Percentiles rank a stretch among this genome's conserved stretches.
Evolutionary conservation across 768 basidiomycete species (phyloP).

Genomic region (Daedaleopsis nitida): DNA sequence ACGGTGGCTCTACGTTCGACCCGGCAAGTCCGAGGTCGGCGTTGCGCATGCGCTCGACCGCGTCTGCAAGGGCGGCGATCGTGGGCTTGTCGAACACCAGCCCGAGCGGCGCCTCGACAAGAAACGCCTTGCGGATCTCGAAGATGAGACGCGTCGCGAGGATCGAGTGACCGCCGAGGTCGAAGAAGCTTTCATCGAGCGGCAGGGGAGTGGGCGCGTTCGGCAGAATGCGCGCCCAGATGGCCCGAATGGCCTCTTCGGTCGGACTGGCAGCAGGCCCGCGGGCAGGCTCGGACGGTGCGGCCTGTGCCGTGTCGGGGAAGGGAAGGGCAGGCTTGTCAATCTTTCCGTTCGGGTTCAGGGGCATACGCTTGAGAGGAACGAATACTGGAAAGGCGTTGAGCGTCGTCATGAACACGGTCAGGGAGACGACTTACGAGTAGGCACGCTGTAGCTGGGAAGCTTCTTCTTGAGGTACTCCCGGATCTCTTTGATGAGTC

Average conservation of each 20-base stretch:
- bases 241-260: constrained; percentile 76
- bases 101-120: constrained; percentile 88
- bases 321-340: constrained; percentile 98
- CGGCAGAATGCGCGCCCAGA: constrained; percentile 85
- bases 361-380: constrained; percentile 91
- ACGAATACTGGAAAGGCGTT: constrained; percentile 73
- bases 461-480: constrained; percentile 97
- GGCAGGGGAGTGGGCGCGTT: constrained; percentile 78
- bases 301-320: constrained; percentile 87
- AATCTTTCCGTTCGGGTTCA: constrained; percentile 98
- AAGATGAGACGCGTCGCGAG: constrained; percentile 97
- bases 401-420: not conserved
- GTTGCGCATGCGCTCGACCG: constrained; percentile 74
- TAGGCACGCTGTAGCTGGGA: constrained; percentile 91
- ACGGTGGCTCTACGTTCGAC: constrained; percentile 14
- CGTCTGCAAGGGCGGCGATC: constrained; percentile 70
- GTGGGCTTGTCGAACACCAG: constrained; percentile 92
- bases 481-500: constrained; percentile 89
- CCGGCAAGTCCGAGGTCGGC: constrained; percentile 77
- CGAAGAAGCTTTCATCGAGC: constrained; percentile 94
- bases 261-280: constrained; percentile 58
- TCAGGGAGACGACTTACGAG: constrained; percentile 51
- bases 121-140: constrained; percentile 91
- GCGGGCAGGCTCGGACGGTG: constrained; percentile 43
- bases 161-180: constrained; percentile 97